phyloP scores from a whole-genome alignment of 2,329 filamentous ascomycete genomes.

The Aureobasidium sp. region DNA sequence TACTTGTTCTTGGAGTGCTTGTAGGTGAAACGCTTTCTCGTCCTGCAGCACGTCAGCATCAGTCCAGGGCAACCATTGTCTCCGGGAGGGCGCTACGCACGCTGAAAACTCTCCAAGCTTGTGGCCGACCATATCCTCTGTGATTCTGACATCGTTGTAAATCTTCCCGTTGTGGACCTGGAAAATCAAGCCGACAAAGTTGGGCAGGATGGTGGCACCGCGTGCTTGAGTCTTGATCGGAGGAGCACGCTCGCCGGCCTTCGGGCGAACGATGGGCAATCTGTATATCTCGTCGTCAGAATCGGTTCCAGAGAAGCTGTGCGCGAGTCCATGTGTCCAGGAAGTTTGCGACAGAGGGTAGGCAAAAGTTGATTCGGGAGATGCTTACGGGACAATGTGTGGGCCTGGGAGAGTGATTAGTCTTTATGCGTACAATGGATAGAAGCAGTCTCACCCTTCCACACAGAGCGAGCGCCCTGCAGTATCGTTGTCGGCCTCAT shows the following conservation, averaged over 20 bases:
- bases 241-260: conserved; percentile 55
- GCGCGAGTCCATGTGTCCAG: background rate
- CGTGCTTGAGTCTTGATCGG: conserved; percentile 84
- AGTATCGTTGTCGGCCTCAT: conserved; percentile 34
- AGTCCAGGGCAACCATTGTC: background rate
- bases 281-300: conserved; percentile 29
- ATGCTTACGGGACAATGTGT: conserved; percentile 61
- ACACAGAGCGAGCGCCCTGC: conserved; percentile 70
- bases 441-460: conserved; percentile 61
- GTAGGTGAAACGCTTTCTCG: conserved; percentile 60
- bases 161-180: conserved; percentile 87
- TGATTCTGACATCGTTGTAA: conserved; percentile 75
- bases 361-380: conserved; percentile 1
- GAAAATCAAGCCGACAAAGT: conserved; percentile 84
- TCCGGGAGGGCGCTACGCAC: conserved; percentile 48
- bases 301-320: background rate
- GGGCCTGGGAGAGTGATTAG: conserved; percentile 44
- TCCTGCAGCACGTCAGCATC: conserved; percentile 39
- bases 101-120: conserved; percentile 88
- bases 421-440: background rate
- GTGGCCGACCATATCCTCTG: conserved; percentile 93
- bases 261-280: conserved; percentile 57
- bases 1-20: conserved; percentile 66
- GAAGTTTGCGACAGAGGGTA: conserved; percentile 9
- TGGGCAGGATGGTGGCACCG: conserved; percentile 81